These are phyloP conservation scores for Chimonanthus praecox DNA, from an alignment of 164 flowering plant genomes.

Conservation along the genomic window DNA sequence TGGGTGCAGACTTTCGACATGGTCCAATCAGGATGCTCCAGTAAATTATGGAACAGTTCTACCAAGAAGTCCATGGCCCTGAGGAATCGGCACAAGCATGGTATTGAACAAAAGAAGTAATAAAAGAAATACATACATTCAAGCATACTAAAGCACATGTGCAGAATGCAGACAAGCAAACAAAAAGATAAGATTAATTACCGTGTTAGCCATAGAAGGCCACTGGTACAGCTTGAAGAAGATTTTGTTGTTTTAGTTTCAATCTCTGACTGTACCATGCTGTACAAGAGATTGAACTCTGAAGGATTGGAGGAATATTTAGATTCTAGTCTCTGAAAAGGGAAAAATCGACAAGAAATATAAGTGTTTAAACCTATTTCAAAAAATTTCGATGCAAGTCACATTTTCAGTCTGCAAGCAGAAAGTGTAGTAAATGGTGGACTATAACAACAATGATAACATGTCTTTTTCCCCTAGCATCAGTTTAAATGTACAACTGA, in stretches of 20 bases:
- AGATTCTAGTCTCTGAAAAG: conserved; percentile 73
- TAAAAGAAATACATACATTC: not conserved
- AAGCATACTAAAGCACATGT: not conserved
- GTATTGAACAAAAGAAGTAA: not conserved
- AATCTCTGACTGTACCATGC: conserved; percentile 62
- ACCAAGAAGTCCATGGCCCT: conserved; percentile 81
- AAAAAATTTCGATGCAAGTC: not conserved
- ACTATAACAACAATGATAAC: not conserved
- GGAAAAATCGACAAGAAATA: not conserved
- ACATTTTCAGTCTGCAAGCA: not conserved
- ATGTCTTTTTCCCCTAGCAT: not conserved
- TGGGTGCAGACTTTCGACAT: conserved; percentile 77
- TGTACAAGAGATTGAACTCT: conserved; percentile 55
- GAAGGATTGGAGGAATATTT: conserved; percentile 59
- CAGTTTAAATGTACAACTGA: not conserved
- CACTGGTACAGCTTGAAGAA: conserved; percentile 95
- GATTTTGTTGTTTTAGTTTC: conserved; percentile 70
- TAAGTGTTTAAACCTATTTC: not conserved
- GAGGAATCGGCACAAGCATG: conserved; percentile 5
- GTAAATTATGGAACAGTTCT: conserved; percentile 46
- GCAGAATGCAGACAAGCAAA: not conserved
- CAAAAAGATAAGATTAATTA: conserved; percentile 13
- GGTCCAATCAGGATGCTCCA: conserved; percentile 53
- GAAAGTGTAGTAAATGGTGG: not conserved
- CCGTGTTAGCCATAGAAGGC: conserved; percentile 98